Evolutionary conservation across 495 filamentous ascomycete genomes (phyloP).

Genomic region (Antarctomyces pellizariae): DNA sequence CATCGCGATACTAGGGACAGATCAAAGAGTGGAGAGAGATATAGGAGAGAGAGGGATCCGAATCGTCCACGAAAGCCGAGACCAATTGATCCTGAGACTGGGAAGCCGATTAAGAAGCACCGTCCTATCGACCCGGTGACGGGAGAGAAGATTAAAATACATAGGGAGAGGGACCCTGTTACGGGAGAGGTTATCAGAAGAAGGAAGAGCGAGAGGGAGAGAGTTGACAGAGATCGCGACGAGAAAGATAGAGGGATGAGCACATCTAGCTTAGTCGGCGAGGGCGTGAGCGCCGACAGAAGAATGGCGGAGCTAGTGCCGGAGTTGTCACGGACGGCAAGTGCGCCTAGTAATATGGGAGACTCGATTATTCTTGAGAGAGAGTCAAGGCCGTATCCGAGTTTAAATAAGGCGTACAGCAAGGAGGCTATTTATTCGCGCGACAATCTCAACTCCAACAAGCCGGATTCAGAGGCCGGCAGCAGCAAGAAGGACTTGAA

Average conservation of each 20-base stretch:
- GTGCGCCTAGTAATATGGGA: constrained; percentile 15
- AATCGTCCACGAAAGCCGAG: constrained; percentile 9
- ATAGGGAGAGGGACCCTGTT: neutral
- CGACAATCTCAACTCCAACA: constrained; percentile 25
- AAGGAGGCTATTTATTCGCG: constrained; percentile 49
- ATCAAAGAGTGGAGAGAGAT: too few relatives aligned
- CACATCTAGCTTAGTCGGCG: too few relatives aligned
- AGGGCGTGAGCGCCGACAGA: too few relatives aligned
- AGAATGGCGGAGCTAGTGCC: constrained; percentile 22
- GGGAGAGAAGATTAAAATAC: neutral
- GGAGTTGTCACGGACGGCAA: constrained; percentile 20
- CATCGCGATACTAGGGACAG: too few relatives aligned
- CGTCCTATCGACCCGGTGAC: constrained; percentile 4
- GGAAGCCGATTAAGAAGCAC: constrained; percentile 8
- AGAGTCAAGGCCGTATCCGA: constrained; percentile 55
- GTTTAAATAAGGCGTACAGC: constrained; percentile 74
- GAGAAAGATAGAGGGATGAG: constrained; percentile 5
- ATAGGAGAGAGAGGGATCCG: constrained; percentile 11
- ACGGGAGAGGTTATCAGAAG: constrained; percentile 1
- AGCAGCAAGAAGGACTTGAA: constrained; percentile 17
- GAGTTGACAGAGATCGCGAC: constrained; percentile 3
- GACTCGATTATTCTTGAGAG: too few relatives aligned
- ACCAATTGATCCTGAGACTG: constrained; percentile 11
- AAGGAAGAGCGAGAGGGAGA: constrained; percentile 8
- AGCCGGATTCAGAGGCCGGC: constrained; percentile 3